Conservation (phyloP, 164 flowering plant genomes). For the Macadamia tetraphylla region DNA sequence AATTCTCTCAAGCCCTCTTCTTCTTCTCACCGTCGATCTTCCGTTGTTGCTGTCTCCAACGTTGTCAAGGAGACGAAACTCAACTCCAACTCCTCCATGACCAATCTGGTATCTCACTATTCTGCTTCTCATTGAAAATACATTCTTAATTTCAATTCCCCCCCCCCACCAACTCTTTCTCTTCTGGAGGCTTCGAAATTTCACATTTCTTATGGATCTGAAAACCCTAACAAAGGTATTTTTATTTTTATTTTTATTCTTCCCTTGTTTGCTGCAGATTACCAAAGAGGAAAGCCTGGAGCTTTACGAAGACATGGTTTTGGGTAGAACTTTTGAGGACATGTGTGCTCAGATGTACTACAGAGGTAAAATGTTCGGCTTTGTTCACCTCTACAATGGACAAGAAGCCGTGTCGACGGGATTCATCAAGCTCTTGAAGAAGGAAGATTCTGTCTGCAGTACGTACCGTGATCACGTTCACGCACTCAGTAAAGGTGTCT, state of each 20-base stretch:
- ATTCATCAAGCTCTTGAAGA: constrained; percentile 73
- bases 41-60: constrained; percentile 50
- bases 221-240: neutral
- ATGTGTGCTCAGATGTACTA: constrained; percentile 99
- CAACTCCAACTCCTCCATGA: constrained; percentile 25
- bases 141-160: neutral
- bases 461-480: constrained; percentile 94
- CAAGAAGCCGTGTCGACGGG: constrained; percentile 96
- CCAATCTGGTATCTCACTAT: constrained; percentile 39
- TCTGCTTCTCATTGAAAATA: no score
- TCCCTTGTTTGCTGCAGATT: constrained; percentile 28
- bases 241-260: neutral
- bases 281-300: constrained; percentile 74
- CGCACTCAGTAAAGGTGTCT: constrained; percentile 81
- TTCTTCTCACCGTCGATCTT: constrained; percentile 24
- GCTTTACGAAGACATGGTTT: constrained; percentile 72
- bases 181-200: no score
- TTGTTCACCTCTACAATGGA: constrained; percentile 90
- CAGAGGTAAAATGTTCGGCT: constrained; percentile 95
- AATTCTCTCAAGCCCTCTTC: constrained; percentile 8
- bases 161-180: neutral
- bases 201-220: neutral
- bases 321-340: constrained; percentile 86
- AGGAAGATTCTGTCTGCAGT: constrained; percentile 69
- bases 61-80: constrained; percentile 63